These are phyloP conservation scores for Boletus bicolor DNA, from an alignment of 768 basidiomycete species.

Conservation along the genomic window DNA sequence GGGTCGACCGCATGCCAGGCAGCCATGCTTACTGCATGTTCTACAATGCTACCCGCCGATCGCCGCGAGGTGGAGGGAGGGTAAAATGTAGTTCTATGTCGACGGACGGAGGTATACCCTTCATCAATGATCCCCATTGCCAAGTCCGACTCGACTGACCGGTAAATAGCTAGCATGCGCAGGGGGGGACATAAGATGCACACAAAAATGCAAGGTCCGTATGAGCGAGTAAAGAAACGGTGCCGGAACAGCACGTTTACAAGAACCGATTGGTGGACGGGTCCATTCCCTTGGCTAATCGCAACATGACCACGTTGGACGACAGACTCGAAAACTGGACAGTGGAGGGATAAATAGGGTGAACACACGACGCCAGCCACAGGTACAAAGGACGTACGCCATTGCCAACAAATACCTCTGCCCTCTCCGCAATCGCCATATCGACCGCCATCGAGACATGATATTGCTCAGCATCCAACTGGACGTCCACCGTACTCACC, in stretches of 20 bases:
- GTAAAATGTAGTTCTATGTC: no score
- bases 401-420: slow-evolving; percentile 60
- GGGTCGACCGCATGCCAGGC: no score
- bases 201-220: no score
- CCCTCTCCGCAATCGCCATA: slow-evolving; percentile 56
- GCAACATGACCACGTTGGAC: slow-evolving; percentile 48
- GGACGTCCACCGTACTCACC: slow-evolving; percentile 39
- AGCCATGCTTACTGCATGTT: no score
- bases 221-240: no score
- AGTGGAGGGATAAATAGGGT: neutral
- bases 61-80: no score
- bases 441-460: slow-evolving; percentile 53
- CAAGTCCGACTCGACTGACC: no score
- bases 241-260: slow-evolving; percentile 19
- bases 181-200: no score
- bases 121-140: no score
- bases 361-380: neutral
- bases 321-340: slow-evolving; percentile 46
- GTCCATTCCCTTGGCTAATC: slow-evolving; percentile 44
- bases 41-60: no score
- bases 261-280: slow-evolving; percentile 40
- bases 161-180: no score
- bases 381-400: slow-evolving; percentile 39
- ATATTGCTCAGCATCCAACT: slow-evolving; percentile 43
- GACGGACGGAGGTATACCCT: no score